Conservation (phyloP, 805 yeast species). For the Metschnikowia bowlesiae region DNA sequence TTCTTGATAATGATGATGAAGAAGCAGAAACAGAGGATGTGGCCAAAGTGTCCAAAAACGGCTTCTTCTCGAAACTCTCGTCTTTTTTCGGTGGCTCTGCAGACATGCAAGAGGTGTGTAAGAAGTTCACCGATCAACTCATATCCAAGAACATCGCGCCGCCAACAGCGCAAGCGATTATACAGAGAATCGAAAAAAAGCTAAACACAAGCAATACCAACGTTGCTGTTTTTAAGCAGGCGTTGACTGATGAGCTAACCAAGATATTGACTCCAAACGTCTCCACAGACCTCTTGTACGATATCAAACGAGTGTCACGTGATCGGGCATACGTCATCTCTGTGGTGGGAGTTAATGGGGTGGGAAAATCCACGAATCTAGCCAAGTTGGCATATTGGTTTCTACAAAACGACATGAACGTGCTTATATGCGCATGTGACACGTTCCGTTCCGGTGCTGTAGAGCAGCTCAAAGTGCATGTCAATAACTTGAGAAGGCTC, state of each 20-base stretch:
- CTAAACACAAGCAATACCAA: slow-evolving; percentile 70
- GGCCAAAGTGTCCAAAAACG: slow-evolving; percentile 7
- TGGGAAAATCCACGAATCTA: slow-evolving; percentile 92
- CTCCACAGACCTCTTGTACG: slow-evolving; percentile 79
- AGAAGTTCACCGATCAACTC: slow-evolving; percentile 67
- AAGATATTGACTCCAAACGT: slow-evolving; percentile 87
- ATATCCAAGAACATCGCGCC: slow-evolving; percentile 89
- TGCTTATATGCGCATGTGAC: slow-evolving; percentile 93
- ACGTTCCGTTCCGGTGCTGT: slow-evolving; percentile 98
- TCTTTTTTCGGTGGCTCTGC: slow-evolving; percentile 36
- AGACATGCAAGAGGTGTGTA: slow-evolving; percentile 58
- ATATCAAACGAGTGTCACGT: slow-evolving; percentile 51
- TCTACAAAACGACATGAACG: slow-evolving; percentile 80
- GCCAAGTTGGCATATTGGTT: slow-evolving; percentile 96
- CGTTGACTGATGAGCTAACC: slow-evolving; percentile 64
- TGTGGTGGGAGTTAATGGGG: slow-evolving; percentile 97
- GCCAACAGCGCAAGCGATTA: slow-evolving; percentile 71
- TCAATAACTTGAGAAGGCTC: slow-evolving; percentile 69
- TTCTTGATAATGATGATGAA: slow-evolving; percentile 29
- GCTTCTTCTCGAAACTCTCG: slow-evolving; percentile 32
- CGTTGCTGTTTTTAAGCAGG: slow-evolving; percentile 58
- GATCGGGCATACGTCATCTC: slow-evolving; percentile 86
- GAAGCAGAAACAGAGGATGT: slow-evolving; percentile 17
- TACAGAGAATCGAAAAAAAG: slow-evolving; percentile 64
- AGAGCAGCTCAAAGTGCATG: slow-evolving; percentile 95